Conservation (phyloP, 805 yeast species). For the Cephaloascus albidus region DNA sequence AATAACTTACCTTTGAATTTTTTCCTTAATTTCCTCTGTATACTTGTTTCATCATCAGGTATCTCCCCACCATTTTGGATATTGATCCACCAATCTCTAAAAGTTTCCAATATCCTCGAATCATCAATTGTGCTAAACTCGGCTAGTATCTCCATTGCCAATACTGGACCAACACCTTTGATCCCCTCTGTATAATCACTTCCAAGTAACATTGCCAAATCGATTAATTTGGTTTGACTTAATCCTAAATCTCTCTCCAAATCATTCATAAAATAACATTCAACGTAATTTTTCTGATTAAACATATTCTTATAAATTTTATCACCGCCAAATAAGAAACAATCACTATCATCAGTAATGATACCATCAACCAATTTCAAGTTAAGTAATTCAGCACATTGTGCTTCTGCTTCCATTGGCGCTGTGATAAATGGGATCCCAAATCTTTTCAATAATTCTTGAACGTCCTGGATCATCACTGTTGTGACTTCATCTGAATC, state of each 20-base stretch:
- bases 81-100: conserved; percentile 49
- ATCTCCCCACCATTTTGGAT: conserved; percentile 30
- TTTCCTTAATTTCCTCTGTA: conserved; percentile 50
- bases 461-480: conserved; percentile 83
- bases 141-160: conserved; percentile 82
- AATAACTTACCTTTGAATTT: conserved; percentile 47
- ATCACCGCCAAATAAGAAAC: conserved; percentile 86
- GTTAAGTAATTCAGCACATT: conserved; percentile 74
- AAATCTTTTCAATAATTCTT: conserved; percentile 75
- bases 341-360: conserved; percentile 95
- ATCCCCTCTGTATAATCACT: conserved; percentile 94
- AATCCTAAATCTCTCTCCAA: conserved; percentile 60
- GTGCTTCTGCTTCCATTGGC: conserved; percentile 99
- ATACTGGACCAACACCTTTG: conserved; percentile 89
- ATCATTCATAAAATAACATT: conserved; percentile 57
- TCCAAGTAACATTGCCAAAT: conserved; percentile 77
- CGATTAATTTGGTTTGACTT: conserved; percentile 54
- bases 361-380: conserved; percentile 85
- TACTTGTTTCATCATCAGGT: conserved; percentile 30
- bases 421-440: conserved; percentile 95
- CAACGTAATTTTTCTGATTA: conserved; percentile 87
- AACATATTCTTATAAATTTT: conserved; percentile 86
- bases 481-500: conserved; percentile 89
- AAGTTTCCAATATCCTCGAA: conserved; percentile 9
- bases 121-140: conserved; percentile 39